Evolutionary conservation across 164 flowering plant genomes (phyloP).

Genomic region (Tinospora cordifolia): DNA sequence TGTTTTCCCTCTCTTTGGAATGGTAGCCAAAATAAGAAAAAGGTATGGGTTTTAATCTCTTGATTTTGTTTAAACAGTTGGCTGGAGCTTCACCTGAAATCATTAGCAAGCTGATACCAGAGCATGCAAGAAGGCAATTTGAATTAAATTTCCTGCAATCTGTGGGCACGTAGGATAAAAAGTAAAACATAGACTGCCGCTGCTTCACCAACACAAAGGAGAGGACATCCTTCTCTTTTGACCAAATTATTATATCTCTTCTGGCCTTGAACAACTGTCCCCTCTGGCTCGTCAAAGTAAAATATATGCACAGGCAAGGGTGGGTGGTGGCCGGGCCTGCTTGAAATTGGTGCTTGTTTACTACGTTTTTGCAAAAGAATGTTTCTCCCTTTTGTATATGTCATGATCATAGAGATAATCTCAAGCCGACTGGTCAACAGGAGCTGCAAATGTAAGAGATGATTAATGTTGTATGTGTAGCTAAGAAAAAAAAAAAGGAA

Average conservation of each 20-base stretch:
- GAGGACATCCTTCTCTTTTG: slow-evolving; percentile 1
- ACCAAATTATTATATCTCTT: background rate
- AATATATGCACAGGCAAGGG: slow-evolving; percentile 4
- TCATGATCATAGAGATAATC: slow-evolving; percentile 12
- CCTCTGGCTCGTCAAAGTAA: slow-evolving; percentile 7
- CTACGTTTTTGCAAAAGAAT: slow-evolving; percentile 9
- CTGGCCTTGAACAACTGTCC: background rate
- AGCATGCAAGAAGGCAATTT: slow-evolving; percentile 56
- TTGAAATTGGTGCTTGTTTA: slow-evolving; percentile 11
- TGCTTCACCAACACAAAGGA: slow-evolving; percentile 6
- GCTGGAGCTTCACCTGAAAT: slow-evolving; percentile 77
- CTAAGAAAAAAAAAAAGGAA: background rate
- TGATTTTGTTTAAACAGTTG: slow-evolving; percentile 36
- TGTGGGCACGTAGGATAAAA: slow-evolving; percentile 28
- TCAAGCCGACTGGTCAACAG: slow-evolving; percentile 11
- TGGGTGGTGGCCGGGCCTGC: slow-evolving; percentile 12
- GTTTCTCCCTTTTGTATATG: slow-evolving; percentile 17
- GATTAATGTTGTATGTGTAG: slow-evolving; percentile 7
- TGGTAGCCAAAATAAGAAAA: background rate
- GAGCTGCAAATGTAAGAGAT: slow-evolving; percentile 11
- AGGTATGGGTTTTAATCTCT: background rate
- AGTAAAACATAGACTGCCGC: slow-evolving; percentile 3
- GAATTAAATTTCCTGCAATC: slow-evolving; percentile 38
- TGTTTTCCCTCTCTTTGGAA: background rate
- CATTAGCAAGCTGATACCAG: slow-evolving; percentile 70